Evolutionary conservation across 1,139 yeast genomes (phyloP).

Genomic region (Saccharomyces hybrid): DNA sequence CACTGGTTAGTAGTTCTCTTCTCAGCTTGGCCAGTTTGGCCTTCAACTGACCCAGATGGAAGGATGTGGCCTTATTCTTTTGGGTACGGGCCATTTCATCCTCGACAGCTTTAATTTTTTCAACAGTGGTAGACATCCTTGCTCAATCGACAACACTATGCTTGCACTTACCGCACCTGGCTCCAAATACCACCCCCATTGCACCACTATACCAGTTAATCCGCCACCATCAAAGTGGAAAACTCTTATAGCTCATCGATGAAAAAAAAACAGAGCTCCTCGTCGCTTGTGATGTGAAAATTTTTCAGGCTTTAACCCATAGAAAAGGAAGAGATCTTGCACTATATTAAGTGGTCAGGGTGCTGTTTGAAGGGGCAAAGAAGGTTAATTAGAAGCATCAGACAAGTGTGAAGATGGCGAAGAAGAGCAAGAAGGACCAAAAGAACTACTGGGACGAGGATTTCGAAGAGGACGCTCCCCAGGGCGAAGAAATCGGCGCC

Average conservation of each 20-base stretch:
- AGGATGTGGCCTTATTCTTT: conserved; percentile 91
- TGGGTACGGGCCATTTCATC: conserved; percentile 93
- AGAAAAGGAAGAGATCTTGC: not conserved
- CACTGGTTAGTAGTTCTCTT: conserved; percentile 79
- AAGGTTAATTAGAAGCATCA: conserved; percentile 44
- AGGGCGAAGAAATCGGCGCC: conserved; percentile 49
- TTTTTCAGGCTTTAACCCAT: conserved; percentile 6
- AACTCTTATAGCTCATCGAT: conserved; percentile 9
- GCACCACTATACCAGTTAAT: not conserved
- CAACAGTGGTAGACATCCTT: conserved; percentile 70
- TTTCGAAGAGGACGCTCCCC: conserved; percentile 47
- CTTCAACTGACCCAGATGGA: conserved; percentile 92
- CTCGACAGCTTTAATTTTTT: conserved; percentile 84
- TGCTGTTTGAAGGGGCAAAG: conserved; percentile 30
- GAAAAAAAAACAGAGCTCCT: conserved; percentile 1
- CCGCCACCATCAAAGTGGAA: not conserved
- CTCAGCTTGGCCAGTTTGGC: conserved; percentile 92
- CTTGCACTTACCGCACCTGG: not conserved
- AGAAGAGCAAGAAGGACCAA: conserved; percentile 45
- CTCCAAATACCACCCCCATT: not conserved
- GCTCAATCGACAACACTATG: not conserved
- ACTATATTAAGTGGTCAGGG: not conserved
- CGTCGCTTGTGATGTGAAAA: conserved; percentile 11
- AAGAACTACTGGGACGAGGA: conserved; percentile 80
- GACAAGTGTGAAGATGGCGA: conserved; percentile 35